Conservation (phyloP, 768 basidiomycete species). For the Boletus vermiculosoides region DNA sequence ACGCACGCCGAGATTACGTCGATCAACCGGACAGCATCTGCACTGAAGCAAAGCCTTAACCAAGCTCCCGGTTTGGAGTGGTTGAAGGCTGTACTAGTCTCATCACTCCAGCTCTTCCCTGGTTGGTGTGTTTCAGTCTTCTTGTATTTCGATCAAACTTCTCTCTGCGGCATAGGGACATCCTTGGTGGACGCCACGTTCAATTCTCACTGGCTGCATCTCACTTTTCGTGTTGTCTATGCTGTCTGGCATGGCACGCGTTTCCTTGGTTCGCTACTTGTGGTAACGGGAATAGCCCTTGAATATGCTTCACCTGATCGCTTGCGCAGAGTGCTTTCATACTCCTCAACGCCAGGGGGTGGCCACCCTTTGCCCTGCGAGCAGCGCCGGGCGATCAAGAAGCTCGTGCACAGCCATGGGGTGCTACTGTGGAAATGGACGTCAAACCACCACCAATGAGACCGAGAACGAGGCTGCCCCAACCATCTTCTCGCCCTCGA, state of each 20-base stretch:
- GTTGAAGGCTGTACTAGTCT: constrained; percentile 17
- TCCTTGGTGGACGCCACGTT: constrained; percentile 5
- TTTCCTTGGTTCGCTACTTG: constrained; percentile 37
- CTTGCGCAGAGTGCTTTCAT: constrained; percentile 35
- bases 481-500: constrained; percentile 25
- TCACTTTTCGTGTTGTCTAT: constrained; percentile 23
- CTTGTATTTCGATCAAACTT: background rate
- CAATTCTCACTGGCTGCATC: constrained; percentile 30
- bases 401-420: background rate
- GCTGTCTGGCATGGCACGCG: constrained; percentile 34
- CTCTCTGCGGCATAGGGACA: constrained; percentile 10
- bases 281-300: constrained; percentile 35
- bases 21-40: constrained; percentile 45
- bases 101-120: constrained; percentile 20
- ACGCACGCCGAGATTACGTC: constrained; percentile 44
- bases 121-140: constrained; percentile 19
- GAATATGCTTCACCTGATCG: constrained; percentile 5
- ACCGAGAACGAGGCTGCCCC: background rate
- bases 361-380: constrained; percentile 6
- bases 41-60: constrained; percentile 29
- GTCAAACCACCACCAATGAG: constrained; percentile 6
- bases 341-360: constrained; percentile 32
- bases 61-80: constrained; percentile 19
- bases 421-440: constrained; percentile 1
- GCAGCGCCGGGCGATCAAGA: background rate